A percentile compares a stretch with the other conserved stretches of the same genome.
Evolutionary conservation across 2,329 filamentous ascomycete genomes (phyloP).

Genomic region (Pseudogymnoascus sp.): DNA sequence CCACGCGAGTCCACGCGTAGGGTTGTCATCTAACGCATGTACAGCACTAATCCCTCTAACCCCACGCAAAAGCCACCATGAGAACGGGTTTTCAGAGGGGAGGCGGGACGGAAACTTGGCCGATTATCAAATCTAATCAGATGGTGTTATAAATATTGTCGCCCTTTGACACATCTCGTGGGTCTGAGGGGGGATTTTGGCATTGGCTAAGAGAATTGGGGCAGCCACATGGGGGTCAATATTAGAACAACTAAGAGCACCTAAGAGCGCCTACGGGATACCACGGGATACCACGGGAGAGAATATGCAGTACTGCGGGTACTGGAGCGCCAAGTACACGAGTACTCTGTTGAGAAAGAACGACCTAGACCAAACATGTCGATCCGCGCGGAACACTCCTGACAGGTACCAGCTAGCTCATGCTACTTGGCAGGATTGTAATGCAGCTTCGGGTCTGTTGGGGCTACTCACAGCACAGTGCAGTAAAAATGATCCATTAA

Average conservation of each 20-base stretch:
- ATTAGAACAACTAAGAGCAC: background rate
- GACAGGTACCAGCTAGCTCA: background rate
- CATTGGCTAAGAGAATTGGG: background rate
- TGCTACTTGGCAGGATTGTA: background rate
- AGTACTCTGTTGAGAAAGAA: background rate
- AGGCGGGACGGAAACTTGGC: background rate
- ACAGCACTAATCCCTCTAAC: background rate
- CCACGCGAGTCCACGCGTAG: background rate
- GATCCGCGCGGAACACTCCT: background rate
- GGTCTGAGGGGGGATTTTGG: background rate
- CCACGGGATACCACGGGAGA: background rate
- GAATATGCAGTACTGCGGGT: background rate
- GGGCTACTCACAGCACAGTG: background rate
- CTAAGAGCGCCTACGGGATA: background rate
- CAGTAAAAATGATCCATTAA: background rate
- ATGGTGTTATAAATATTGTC: background rate
- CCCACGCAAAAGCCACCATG: background rate
- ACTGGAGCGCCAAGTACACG: background rate
- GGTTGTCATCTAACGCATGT: background rate
- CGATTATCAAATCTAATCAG: slow-evolving; percentile 7
- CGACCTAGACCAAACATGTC: background rate
- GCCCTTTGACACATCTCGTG: background rate
- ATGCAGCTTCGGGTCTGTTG: background rate
- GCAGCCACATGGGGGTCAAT: background rate
- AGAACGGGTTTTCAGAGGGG: background rate